Evolutionary conservation across 208 protist species (phyloP), one percentile per base, ranked within the genome.

Genomic region (Leishmania braziliensis): DNA sequence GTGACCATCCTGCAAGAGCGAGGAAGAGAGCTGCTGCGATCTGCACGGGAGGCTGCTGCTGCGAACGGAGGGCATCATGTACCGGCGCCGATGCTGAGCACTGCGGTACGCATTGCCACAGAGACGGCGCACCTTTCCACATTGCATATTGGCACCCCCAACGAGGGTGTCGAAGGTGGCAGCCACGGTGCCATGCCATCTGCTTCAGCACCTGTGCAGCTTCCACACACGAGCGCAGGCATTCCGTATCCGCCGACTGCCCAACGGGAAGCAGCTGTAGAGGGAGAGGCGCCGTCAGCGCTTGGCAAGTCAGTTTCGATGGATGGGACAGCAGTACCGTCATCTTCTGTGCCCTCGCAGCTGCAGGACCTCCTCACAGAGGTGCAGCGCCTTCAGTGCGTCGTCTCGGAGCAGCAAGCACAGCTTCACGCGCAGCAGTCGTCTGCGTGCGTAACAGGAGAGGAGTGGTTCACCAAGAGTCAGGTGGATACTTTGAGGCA

Each of bases 21-120:
- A 20, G 92, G 89, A 2, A 76, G 72, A 60, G 82, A 83, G 62
- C 72, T 95, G 56, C 82, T 93, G 63, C 77, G 87, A n/a, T 66
- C 81, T 36, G 80, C 83, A 50, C 78, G 84, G 8, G 88, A 86
- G 20, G 87, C 86, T 58, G 83, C 74, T 9, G 88, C 68, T 23
- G 82, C 84, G 1, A 79, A 78, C 39, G 66, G 63, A 4, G 74
- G 77, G 33, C 58, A 77, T 33, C 79, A 87, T 65, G 68, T 87
- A 20, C 76, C 71, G 48, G 79, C 71, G 9, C 69, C 79, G 43
- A 71, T 82, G 66, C 70, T 81, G 60, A 81, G 71, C 70, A 71
- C 82, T 36, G 70, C 77, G 4, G 58, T 72, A 0, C 72, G 76
- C 8, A 62, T 75, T 46, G 82, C 77, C 4, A 72, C 75, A 26